Base-by-base conservation (phyloP, 2,329 filamentous ascomycete genomes). In the Diaporthe velutina region DNA sequence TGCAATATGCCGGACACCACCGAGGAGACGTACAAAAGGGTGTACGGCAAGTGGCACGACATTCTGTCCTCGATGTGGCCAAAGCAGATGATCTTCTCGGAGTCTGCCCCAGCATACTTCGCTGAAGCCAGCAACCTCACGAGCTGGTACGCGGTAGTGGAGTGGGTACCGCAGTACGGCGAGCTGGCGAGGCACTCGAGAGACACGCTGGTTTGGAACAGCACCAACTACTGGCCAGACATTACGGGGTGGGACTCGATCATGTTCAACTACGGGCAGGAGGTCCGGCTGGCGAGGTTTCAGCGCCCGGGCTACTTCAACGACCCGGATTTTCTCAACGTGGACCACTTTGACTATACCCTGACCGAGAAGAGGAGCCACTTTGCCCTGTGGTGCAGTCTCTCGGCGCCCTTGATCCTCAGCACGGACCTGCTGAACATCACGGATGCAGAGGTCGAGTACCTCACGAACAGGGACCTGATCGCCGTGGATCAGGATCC, bases 81-180 rank as follows among this genome's bases (percentile, higher is more conserved):
- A 2, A 76, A 81, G 12, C 83, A 84, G 2, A 79, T 87, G 52
- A 81, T 85, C 45, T 87, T 88, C 76, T 86, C 85, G 4, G 81
- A 87, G 76, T 86, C 84, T 3, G 86, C 86, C 0, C 86, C 86
- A 0, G 85, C 86, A 1, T 87, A 87, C 77, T 87, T 87, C 75
- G 81, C 78, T 7, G 77, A 76, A 22, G 64, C 61, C 5, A 75
- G 75, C 9, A 85, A 86, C 75, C 78, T 83, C 28, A 86, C 84
- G 0, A 82, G 85, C 71, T 87, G 85, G 86, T 84, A 86, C 60
- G 80, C 78, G 8, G 84, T 85, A n/a, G 86, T 88, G 85, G 82
- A 82, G 38, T 87, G 85, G 83, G 80, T 86, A 0, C 82, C 82
- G 0, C 71, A 76, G 2, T 84, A 81, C 55, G 85, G 85, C 1